Evolutionary conservation across 2,329 filamentous ascomycete species (phyloP), one percentile per base, ranked within the genome.

Genomic region (Colletotrichum echinochloae): DNA sequence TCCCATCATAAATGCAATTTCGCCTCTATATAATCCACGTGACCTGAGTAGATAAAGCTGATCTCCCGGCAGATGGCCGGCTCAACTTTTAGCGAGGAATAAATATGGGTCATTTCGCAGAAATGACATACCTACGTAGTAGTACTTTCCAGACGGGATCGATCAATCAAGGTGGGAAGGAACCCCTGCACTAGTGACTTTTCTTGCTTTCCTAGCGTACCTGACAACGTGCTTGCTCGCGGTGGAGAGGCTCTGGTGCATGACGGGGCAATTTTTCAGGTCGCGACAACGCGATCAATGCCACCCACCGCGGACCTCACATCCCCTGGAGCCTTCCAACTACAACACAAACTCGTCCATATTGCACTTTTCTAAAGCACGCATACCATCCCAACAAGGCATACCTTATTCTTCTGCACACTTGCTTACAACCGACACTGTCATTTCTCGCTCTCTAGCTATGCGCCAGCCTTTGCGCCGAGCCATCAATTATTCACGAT

Each of bases 401-500:
- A 41, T 16, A 33, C 18, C 28, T 18, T 39, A 16, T 4, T n/a
- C 30, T 16, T 5, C 12, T 8, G 3, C 26, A 28, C 41, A 28
- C 52, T 23, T 26, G 26, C 51, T 28, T 35, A 39, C 57, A 39
- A 54, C 0, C n/a, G 8, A 14, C 49, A 26, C n/a, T 35, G 30
- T 35, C 14, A 7, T 35, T 12, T 33, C 33, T 12, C 39, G 37
- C 20, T 54, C 33, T 41, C 69, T 49, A 70, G 66, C 60, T 61
- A 71, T 71, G 69, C 69, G 66, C 33, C 60, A 70, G n/a, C 49
- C 12, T 28, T 56, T 57, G 52, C 48, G 89, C 39, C 46, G 12
- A 59, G 28, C 30, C 33, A 62, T 60, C 35, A 52, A 39, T 37
- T 56, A 37, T 35, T 73, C 74, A 81, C 70, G 73, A 87, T 86